Evolutionary conservation across 2,329 filamentous ascomycete species (phyloP), one percentile per base, ranked within the genome.

Genomic region (Meredithiella fracta): DNA sequence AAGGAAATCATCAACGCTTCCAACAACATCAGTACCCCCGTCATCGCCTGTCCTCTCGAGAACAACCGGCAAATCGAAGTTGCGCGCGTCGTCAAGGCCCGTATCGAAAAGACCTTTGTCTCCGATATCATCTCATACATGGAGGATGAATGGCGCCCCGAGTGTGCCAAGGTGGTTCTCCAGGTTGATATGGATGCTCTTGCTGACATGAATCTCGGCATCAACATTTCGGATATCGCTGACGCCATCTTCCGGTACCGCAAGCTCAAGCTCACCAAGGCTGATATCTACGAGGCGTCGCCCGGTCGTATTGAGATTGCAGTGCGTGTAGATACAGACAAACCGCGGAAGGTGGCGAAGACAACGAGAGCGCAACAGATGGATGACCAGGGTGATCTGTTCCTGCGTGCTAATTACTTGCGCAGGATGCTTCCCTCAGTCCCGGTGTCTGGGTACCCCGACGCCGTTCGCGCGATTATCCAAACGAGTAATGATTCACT

Each of bases 1-100:
- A 98, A 98, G 72, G 92, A 98, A 75, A 98, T 98, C 62, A 98
- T 98, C 80, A 98, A 98, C 70, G 92, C 92, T 4, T 95, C 89
- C 7, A 94, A 89, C 67, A 74, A 75, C 52, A 98, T 98, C 69
- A 94, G 86, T 67, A 98, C 92, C 0, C 92, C 92, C 0, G 85
- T 98, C 65, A 94, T 98, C 62, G 82, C 79, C 4, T 97, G 92
- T 64, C 83, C 86, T 3, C 74, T 97, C 3, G 77, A 87, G 60
- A 92, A 89, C 65, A 80, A 82, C 59, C 72, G 77, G 56, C 79
- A 84, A 61, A 80, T 92, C 55, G 78, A 83, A 61, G 87, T 85
- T 1, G 92, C 91, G n/a, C 82, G 84, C 31, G 82, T 95, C 42
- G 91, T 95, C 62, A 94, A 97, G 69, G 88, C 83, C 15, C 82